Conservation (phyloP, 768 basidiomycete species). For the Podaxis sp. region DNA sequence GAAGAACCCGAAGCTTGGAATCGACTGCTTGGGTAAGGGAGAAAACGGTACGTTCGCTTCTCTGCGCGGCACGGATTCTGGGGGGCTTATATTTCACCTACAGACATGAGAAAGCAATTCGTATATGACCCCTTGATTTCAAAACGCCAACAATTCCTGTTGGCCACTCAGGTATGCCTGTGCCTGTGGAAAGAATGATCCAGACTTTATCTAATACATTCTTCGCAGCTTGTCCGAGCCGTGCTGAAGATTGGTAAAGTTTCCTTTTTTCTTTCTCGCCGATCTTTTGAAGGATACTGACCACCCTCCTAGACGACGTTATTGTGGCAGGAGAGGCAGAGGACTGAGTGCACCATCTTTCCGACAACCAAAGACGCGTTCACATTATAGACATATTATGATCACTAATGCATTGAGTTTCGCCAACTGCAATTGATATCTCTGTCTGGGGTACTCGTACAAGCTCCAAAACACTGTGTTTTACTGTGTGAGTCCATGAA, state of each 20-base stretch:
- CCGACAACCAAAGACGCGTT: not conserved
- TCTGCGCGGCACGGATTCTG: not conserved
- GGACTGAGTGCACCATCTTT: slow-evolving; percentile 40
- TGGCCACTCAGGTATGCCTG: slow-evolving; percentile 89
- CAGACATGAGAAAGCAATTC: slow-evolving; percentile 97
- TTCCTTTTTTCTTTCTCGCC: slow-evolving; percentile 14
- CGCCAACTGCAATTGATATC: not conserved
- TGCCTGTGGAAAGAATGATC: not conserved
- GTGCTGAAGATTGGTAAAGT: slow-evolving; percentile 82
- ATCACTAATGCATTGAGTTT: slow-evolving; percentile 9
- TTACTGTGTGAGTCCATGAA: not conserved
- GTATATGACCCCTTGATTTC: slow-evolving; percentile 98
- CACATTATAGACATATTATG: not conserved
- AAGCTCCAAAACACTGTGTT: not conserved
- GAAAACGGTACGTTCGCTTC: slow-evolving; percentile 70
- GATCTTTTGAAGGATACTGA: slow-evolving; percentile 1
- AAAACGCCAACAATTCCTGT: slow-evolving; percentile 93
- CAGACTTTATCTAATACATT: slow-evolving; percentile 8
- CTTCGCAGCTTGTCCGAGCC: slow-evolving; percentile 69
- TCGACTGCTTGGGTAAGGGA: slow-evolving; percentile 86
- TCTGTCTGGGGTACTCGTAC: not conserved
- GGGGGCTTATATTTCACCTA: not conserved
- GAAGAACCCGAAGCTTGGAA: slow-evolving; percentile 82
- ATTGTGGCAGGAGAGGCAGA: slow-evolving; percentile 72
- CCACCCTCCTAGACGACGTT: slow-evolving; percentile 62